A percentile compares a stretch with the other conserved stretches of the same genome.
phyloP scores from a whole-genome alignment of 2,329 filamentous ascomycete genomes.

The Sclerotinia glacialis region DNA sequence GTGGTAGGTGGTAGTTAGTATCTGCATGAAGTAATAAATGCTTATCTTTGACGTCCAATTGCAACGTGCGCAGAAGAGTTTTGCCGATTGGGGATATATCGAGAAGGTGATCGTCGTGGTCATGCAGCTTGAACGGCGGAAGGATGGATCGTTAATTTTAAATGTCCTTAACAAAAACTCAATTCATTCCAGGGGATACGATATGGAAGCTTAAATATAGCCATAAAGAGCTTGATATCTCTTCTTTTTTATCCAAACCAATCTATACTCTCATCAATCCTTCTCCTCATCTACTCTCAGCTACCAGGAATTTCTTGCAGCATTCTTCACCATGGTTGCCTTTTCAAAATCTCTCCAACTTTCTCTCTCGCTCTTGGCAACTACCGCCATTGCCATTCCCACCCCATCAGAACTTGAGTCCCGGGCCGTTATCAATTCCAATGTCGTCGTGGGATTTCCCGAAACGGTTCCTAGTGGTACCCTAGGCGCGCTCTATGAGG shows the following conservation, averaged over 20 bases:
- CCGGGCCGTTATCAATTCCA: conserved; percentile 46
- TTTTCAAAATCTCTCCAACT: conserved; percentile 26
- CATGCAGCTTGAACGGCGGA: background rate
- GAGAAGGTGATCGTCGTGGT: background rate
- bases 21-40: background rate
- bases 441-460: conserved; percentile 52
- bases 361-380: conserved; percentile 26
- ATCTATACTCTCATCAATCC: background rate
- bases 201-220: background rate
- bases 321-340: conserved; percentile 26
- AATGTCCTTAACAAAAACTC: background rate
- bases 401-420: conserved; percentile 32
- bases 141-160: background rate
- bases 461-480: conserved; percentile 50
- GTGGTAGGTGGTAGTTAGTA: background rate
- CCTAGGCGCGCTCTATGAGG: conserved; percentile 49
- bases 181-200: background rate
- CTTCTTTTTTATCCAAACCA: background rate
- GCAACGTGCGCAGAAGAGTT: background rate
- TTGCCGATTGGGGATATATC: background rate
- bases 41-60: background rate
- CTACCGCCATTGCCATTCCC: conserved; percentile 23
- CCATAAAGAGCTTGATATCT: background rate
- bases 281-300: background rate
- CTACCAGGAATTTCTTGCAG: background rate